These are phyloP conservation scores for Podochytrium sp. DNA, from an alignment of 192 early-diverging fungal species.

Conservation along the genomic window DNA sequence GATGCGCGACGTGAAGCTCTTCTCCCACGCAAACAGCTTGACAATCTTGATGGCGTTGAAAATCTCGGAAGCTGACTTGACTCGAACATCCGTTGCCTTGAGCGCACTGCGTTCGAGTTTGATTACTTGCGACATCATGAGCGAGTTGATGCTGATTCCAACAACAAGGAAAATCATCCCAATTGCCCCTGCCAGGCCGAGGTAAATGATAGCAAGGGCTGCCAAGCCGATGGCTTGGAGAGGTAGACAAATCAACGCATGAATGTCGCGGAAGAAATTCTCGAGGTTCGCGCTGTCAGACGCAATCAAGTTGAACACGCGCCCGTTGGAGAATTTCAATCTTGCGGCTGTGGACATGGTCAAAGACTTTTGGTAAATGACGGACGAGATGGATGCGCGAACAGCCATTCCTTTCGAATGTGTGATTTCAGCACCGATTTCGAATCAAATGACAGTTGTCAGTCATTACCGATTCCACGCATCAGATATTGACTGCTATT, in stretches of 20 bases:
- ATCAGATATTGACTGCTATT: conserved; percentile 11
- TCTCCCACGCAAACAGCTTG: conserved; percentile 76
- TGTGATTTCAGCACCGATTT: too few relatives aligned
- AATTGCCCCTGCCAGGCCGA: conserved; percentile 41
- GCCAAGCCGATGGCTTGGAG: conserved; percentile 45
- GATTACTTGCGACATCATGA: conserved; percentile 12
- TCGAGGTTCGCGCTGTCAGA: conserved; percentile 35
- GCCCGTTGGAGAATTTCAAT: conserved; percentile 59
- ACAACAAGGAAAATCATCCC: conserved; percentile 25
- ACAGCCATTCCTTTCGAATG: conserved; percentile 54
- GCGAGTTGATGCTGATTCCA: conserved; percentile 17
- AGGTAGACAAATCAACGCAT: conserved; percentile 37
- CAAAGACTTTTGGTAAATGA: conserved; percentile 67
- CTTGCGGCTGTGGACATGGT: conserved; percentile 54
- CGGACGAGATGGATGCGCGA: conserved; percentile 47
- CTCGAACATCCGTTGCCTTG: conserved; percentile 57
- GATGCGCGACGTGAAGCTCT: conserved; percentile 58
- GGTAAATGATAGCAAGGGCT: conserved; percentile 36
- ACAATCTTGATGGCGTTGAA: conserved; percentile 74
- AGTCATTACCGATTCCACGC: conserved; percentile 33
- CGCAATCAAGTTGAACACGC: conserved; percentile 64
- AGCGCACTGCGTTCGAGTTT: conserved; percentile 16
- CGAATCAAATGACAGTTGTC: too few relatives aligned
- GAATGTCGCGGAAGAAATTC: conserved; percentile 32
- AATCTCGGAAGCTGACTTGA: conserved; percentile 70